A percentile compares a stretch with the other conserved stretches of the same genome.
phyloP scores from a whole-genome alignment of 225 moss, liverwort and hornwort species.

The Pseudisothecium myosuroides region DNA sequence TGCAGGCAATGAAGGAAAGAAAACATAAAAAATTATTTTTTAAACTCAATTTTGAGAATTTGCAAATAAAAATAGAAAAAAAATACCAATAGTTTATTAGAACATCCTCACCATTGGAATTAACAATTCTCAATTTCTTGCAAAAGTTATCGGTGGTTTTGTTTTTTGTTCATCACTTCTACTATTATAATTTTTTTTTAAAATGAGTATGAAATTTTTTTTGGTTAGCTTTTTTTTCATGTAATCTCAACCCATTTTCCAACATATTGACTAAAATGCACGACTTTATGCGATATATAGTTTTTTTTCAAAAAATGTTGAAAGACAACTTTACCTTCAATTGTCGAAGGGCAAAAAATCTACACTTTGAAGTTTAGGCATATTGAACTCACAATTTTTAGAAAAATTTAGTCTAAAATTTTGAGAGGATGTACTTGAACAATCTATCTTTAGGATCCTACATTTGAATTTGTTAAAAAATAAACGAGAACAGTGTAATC shows the following conservation, averaged over 20 bases:
- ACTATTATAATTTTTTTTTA: background rate
- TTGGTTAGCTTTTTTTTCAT: background rate
- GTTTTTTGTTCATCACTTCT: background rate
- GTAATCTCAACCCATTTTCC: background rate
- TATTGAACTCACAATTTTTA: background rate
- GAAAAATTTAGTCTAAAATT: background rate
- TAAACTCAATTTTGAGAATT: background rate
- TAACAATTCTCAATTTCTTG: background rate
- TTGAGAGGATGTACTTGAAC: background rate
- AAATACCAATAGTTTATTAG: background rate
- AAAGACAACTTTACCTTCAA: background rate
- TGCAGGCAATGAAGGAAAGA: background rate
- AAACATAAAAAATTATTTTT: background rate
- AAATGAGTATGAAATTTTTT: fast-evolving
- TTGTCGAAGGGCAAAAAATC: background rate
- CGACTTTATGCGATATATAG: background rate
- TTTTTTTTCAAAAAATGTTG: background rate
- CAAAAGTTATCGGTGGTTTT: background rate
- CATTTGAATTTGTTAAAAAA: background rate
- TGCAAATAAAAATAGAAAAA: background rate
- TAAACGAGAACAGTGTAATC: background rate
- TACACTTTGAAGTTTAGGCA: background rate
- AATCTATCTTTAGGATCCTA: background rate
- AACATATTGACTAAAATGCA: background rate
- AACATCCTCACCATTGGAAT: background rate